A percentile compares a stretch with the other conserved stretches of the same genome.
These are phyloP conservation scores for Climacium dendroides DNA, from an alignment of 225 moss, liverwort and hornwort species.

Conservation along the genomic window DNA sequence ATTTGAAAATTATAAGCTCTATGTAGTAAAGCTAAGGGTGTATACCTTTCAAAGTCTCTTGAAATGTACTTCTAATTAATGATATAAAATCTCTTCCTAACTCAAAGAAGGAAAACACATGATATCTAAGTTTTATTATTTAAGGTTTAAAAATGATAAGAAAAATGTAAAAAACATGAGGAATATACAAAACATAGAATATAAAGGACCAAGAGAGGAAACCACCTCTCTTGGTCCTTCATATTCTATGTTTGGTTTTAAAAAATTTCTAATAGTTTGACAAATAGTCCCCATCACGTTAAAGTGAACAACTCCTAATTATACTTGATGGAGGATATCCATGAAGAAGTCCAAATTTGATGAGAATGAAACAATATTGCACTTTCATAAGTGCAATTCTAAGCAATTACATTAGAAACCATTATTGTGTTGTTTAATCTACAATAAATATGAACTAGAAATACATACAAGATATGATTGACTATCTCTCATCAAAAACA, in stretches of 20 bases:
- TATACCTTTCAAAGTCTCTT: neutral
- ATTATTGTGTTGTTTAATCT: no score
- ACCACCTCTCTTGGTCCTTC: no score
- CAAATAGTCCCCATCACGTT: neutral
- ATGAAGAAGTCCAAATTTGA: neutral
- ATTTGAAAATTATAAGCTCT: neutral
- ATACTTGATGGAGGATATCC: neutral
- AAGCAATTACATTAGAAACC: neutral
- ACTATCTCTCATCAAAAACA: fast-evolving
- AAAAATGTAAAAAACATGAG: neutral
- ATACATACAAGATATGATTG: no score
- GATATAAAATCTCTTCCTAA: no score
- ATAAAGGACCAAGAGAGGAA: neutral
- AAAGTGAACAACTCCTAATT: neutral
- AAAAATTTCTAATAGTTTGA: no score
- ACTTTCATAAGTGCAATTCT: neutral
- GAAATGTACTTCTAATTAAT: neutral
- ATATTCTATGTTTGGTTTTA: no score
- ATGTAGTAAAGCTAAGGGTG: neutral
- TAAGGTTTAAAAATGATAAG: fast-evolving
- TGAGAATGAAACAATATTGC: fast-evolving
- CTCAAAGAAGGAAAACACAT: neutral
- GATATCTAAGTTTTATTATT: no score
- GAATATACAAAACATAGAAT: fast-evolving
- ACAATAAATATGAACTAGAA: neutral